phyloP scores from a whole-genome alignment of 2,329 filamentous ascomycete species.

The Neonectria neomacrospora region DNA sequence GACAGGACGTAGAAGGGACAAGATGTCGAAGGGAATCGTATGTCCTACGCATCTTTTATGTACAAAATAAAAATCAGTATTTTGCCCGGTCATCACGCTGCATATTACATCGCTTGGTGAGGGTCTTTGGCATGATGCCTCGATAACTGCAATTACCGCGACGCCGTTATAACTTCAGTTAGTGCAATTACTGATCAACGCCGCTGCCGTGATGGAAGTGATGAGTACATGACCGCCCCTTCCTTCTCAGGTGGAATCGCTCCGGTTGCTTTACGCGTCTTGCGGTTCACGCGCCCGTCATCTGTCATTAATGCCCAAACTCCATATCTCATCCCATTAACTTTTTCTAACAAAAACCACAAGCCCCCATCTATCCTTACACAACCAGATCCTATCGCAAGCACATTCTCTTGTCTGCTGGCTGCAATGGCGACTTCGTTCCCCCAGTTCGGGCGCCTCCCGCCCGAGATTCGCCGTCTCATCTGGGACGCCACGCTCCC shows the following conservation, averaged over 20 bases:
- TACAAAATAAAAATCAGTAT: background rate
- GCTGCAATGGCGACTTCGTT: slow-evolving; percentile 25
- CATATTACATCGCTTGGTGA: too few relatives aligned
- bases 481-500: slow-evolving; percentile 40
- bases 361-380: background rate
- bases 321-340: background rate
- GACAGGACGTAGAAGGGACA: background rate
- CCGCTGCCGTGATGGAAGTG: background rate
- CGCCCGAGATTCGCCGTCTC: slow-evolving; percentile 40
- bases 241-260: background rate
- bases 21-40: background rate
- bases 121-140: background rate
- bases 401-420: background rate
- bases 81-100: too few relatives aligned
- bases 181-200: background rate
- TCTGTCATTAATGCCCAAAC: too few relatives aligned
- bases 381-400: background rate
- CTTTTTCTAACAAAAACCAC: background rate
- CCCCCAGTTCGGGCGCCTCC: slow-evolving; percentile 36
- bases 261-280: background rate
- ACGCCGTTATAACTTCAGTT: background rate
- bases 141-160: background rate
- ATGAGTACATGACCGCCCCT: background rate
- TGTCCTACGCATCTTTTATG: background rate
- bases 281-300: background rate